Percentiles rank a stretch among this genome's conserved stretches.
These are phyloP conservation scores for Rheum nobile DNA, from an alignment of 148 eudicot species.

Conservation along the genomic window DNA sequence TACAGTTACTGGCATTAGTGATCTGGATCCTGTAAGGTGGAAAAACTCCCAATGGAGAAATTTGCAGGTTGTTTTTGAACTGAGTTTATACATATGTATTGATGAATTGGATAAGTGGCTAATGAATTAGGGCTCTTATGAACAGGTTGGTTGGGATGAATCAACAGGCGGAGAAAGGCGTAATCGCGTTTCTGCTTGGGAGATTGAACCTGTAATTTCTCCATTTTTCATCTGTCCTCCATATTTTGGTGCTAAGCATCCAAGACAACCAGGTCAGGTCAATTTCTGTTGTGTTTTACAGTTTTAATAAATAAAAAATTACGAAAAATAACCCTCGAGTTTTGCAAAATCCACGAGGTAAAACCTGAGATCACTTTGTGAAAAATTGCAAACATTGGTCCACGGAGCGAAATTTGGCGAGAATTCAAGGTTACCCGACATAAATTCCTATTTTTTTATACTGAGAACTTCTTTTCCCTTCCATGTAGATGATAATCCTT, in stretches of 20 bases:
- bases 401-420: no score
- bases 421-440: no score
- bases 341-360: no score
- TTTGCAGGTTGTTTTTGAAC: conserved; percentile 52
- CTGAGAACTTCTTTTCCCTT: background rate
- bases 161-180: conserved; percentile 93
- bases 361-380: no score
- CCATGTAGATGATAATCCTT: conserved; percentile 53
- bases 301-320: no score
- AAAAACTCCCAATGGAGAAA: conserved; percentile 97
- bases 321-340: no score
- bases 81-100: background rate
- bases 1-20: conserved; percentile 85
- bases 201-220: conserved; percentile 93
- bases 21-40: conserved; percentile 86
- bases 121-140: background rate
- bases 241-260: conserved; percentile 71
- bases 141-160: conserved; percentile 97
- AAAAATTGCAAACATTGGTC: no score
- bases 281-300: background rate
- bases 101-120: background rate
- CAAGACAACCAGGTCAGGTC: conserved; percentile 92
- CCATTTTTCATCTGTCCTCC: conserved; percentile 97
- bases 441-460: no score
- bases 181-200: conserved; percentile 89